Conservation (phyloP, 129 eudicot genomes). For the Logfia minima region DNA sequence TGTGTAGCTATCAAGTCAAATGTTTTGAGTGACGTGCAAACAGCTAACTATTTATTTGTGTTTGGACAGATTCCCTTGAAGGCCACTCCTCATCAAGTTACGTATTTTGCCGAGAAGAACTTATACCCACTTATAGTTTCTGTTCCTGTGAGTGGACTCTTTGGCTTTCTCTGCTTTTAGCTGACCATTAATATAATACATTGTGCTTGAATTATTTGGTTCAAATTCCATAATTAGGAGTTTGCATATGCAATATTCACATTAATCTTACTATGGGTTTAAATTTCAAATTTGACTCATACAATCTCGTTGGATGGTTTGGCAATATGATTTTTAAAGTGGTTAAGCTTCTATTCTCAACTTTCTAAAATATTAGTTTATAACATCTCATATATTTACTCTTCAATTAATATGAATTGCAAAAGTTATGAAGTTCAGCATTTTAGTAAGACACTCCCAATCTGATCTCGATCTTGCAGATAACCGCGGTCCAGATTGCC, state of each 20-base stretch:
- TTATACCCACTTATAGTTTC: constrained; percentile 87
- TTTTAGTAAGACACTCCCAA: too few species aligned
- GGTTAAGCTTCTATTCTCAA: not conserved
- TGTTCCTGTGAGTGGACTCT: constrained; percentile 71
- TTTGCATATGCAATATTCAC: not conserved
- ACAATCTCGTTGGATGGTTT: not conserved
- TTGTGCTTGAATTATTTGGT: not conserved
- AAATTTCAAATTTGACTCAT: not conserved
- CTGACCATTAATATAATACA: constrained; percentile 8
- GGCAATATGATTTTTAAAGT: not conserved
- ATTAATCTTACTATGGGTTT: not conserved
- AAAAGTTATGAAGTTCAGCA: too few species aligned
- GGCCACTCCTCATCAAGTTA: constrained; percentile 98
- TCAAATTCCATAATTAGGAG: not conserved
- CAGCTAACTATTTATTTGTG: constrained; percentile 5
- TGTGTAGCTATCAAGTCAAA: constrained; percentile 3
- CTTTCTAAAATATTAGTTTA: not conserved
- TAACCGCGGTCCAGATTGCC: not conserved
- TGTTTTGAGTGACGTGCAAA: not conserved
- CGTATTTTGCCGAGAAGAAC: constrained; percentile 94
- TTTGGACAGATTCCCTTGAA: constrained; percentile 75
- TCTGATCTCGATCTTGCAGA: too few species aligned
- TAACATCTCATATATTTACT: not conserved
- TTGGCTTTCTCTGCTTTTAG: constrained; percentile 6
- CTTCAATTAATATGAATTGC: too few species aligned